Conservation (phyloP, 2,329 filamentous ascomycete genomes). For the Sporothrix protearum region DNA sequence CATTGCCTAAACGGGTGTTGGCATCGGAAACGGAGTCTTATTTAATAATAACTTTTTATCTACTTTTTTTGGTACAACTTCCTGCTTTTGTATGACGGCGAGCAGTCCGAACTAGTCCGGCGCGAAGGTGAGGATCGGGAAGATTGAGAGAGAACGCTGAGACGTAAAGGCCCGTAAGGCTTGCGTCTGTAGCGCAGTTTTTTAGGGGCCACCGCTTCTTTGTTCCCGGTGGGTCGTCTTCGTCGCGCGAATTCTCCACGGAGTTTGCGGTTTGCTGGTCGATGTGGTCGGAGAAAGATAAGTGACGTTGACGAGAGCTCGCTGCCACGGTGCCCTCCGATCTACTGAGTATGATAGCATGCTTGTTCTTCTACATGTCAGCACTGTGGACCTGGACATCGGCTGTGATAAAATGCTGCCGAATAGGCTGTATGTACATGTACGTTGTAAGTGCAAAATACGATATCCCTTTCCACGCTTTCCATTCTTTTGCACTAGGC, state of each 20-base stretch:
- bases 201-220: neutral
- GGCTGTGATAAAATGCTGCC: neutral
- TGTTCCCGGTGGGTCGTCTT: neutral
- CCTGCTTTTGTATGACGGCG: neutral
- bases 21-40: neutral
- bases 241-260: neutral
- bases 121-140: neutral
- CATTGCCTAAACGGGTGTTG: conserved; percentile 10
- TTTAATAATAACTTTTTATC: neutral
- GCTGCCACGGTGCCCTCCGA: neutral
- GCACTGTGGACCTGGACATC: neutral
- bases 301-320: neutral
- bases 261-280: neutral
- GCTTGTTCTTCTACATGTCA: too few species aligned
- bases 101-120: neutral
- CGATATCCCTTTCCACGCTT: neutral
- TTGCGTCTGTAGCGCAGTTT: neutral
- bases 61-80: neutral
- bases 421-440: neutral
- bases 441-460: too few species aligned
- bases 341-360: neutral
- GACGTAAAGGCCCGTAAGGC: neutral
- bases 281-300: too few species aligned
- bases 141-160: too few species aligned
- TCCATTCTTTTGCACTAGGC: neutral